phyloP scores from a whole-genome alignment of 2,329 filamentous ascomycete species.

The Paecilomyces niveus region DNA sequence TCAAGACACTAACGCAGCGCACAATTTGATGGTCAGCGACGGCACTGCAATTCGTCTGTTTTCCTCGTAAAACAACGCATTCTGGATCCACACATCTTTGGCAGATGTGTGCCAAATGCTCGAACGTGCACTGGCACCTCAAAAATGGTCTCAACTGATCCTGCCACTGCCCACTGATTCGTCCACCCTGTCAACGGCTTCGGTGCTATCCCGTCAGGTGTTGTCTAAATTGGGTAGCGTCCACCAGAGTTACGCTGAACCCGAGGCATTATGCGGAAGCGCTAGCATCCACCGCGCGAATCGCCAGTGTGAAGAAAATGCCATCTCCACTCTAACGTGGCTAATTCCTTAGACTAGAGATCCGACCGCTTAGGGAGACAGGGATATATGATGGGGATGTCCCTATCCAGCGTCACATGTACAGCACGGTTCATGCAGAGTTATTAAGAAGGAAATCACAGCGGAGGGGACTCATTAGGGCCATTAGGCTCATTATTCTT shows the following conservation, averaged over 20 bases:
- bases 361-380: not conserved
- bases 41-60: not conserved
- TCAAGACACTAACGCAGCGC: not conserved
- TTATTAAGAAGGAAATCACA: not conserved
- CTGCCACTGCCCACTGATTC: not conserved
- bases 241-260: not conserved
- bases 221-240: not conserved
- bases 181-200: not conserved
- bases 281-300: not conserved
- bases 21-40: not conserved
- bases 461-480: not conserved
- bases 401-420: not conserved
- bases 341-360: not conserved
- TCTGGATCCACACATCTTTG: not conserved
- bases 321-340: constrained; percentile 14
- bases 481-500: not conserved
- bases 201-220: not conserved
- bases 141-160: not conserved
- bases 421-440: not conserved
- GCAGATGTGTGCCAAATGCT: not conserved
- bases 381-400: not conserved
- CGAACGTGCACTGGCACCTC: not conserved
- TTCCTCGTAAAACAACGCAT: not conserved
- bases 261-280: not conserved
- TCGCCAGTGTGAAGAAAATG: constrained; percentile 18